Base-by-base conservation (phyloP, 176 grass and related monocot species). In the Oryza rufipogon region DNA sequence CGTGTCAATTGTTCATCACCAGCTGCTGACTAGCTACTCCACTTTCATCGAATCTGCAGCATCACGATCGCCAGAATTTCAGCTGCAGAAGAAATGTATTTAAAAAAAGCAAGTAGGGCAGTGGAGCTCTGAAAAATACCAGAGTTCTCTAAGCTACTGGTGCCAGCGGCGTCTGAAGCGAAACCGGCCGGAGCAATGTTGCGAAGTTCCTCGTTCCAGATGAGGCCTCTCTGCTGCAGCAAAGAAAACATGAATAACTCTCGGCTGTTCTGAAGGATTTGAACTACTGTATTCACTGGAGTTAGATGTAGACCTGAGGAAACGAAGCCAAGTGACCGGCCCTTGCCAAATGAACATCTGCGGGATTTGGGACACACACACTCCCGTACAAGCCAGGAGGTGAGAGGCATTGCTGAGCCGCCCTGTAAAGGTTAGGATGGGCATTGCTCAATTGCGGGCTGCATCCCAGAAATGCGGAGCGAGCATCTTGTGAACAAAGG, bases 161-260 rank as follows among this genome's bases (percentile, higher is more conserved):
- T 70, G 80, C 70, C 47, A 4, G 60, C 80, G 5, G 68, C 76
- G 13, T 85, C 84, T 2, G 84, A 80, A 61, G 73, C 9, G 64
- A 96, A 93, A 61, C 87, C 79, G 44, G 81, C 58, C 19, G 70
- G 85, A 71, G 84, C 70, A 26, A 90, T 77, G 64, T 38, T 84
- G 41, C 61, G 6, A 52, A 90, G 78, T 36, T 93, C 87, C 38
- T 89, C 85, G 41, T 90, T 76, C 94, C 94, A 97, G 20, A 76
- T n/a, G 9, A 90, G 49, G 16, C 74, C 45, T 64, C 56, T 83
- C 91, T 93, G 84, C 19, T 32, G 44, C n/a, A 17, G 16, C 0
- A 20, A 14, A 41, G 49, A 64, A 54, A 66, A 38, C 16, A 68
- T 82, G 32, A 61, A 34, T 14, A 5, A 41, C 16, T n/a, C 11